A percentile compares a stretch with the other conserved stretches of the same genome.
phyloP scores from a whole-genome alignment of 371 early-diverging fungal species.

The Apophysomyces elegans region DNA sequence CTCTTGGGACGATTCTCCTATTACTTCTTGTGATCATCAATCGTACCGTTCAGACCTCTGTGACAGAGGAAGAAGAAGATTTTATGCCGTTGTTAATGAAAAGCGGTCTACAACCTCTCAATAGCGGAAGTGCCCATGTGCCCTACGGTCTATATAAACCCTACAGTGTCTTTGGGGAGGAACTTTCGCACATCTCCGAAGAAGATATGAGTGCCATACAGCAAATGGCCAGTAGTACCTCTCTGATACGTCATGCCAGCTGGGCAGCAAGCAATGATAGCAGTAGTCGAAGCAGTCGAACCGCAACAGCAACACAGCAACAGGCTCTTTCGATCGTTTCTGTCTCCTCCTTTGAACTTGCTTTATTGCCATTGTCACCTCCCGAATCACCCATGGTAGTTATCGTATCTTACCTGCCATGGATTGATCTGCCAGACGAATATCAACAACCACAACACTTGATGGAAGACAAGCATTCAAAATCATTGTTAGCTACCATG shows the following conservation, averaged over 20 bases:
- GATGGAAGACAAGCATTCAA: constrained; percentile 23
- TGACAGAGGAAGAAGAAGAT: constrained; percentile 37
- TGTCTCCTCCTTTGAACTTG: constrained; percentile 34
- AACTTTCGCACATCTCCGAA: constrained; percentile 50
- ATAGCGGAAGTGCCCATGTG: constrained; percentile 20
- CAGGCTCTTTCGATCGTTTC: constrained; percentile 16
- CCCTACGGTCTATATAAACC: constrained; percentile 36
- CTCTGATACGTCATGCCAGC: constrained; percentile 13
- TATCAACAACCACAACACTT: constrained; percentile 2
- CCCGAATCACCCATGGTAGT: constrained; percentile 37
- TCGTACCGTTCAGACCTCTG: constrained; percentile 19
- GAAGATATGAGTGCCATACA: constrained; percentile 45
- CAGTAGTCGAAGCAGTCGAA: neutral
- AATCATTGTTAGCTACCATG: constrained; percentile 25
- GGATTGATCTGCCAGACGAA: constrained; percentile 5
- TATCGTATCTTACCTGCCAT: neutral
- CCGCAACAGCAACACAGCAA: constrained; percentile 17
- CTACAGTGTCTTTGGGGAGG: constrained; percentile 52
- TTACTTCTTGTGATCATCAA: constrained; percentile 11
- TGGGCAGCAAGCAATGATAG: constrained; percentile 27
- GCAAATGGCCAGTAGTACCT: constrained; percentile 25
- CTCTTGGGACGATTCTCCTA: constrained; percentile 1
- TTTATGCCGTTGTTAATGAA: constrained; percentile 38
- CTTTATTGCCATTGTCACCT: constrained; percentile 32
- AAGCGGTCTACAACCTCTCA: constrained; percentile 30